Conservation (phyloP, 306 rosid genomes). For the Adenanthera pavonina region DNA sequence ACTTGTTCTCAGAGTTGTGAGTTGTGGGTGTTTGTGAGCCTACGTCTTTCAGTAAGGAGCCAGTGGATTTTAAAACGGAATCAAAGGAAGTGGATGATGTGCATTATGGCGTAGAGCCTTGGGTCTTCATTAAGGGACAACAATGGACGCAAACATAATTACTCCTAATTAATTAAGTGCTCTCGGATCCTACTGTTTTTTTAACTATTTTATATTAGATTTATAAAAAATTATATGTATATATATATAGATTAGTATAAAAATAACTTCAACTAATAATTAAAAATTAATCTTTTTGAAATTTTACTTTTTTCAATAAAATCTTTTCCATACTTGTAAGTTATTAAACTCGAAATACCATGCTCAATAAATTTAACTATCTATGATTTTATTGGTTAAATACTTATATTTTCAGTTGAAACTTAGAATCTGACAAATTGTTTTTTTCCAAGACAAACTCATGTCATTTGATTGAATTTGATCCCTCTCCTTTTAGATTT, state of each 20-base stretch:
- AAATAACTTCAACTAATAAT: too few species aligned
- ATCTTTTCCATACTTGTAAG: too few species aligned
- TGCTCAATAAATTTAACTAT: too few species aligned
- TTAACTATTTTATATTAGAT: background rate
- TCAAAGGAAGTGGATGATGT: background rate
- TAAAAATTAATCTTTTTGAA: too few species aligned
- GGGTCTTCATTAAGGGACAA: constrained; percentile 52
- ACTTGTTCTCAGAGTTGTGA: background rate
- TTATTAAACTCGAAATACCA: too few species aligned
- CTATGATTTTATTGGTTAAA: too few species aligned
- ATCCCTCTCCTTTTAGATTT: background rate
- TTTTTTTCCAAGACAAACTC: background rate
- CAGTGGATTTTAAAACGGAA: constrained; percentile 45
- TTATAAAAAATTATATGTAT: background rate
- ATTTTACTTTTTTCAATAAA: too few species aligned
- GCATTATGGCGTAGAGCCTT: constrained; percentile 27
- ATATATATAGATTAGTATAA: too few species aligned
- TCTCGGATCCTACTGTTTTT: background rate
- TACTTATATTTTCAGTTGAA: background rate
- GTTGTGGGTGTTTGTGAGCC: background rate
- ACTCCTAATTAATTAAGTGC: constrained; percentile 6
- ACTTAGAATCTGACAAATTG: background rate
- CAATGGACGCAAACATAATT: constrained; percentile 38
- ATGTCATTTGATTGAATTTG: background rate
- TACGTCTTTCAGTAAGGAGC: background rate